Evolutionary conservation across 305 asterid genomes (phyloP).

Genomic region (Solanum hybrid): DNA sequence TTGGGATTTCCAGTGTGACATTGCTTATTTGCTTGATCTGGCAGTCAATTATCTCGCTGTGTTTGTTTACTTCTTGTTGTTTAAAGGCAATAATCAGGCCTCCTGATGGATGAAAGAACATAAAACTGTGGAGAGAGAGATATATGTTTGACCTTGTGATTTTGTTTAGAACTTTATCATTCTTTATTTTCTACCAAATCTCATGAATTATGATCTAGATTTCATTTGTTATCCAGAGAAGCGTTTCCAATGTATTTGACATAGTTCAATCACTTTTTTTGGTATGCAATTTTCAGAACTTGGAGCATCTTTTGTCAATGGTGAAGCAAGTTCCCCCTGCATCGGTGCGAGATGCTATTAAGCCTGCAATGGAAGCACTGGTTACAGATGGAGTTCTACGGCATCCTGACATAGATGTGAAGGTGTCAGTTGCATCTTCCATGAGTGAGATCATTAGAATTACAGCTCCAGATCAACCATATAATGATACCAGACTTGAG

Average conservation of each 20-base stretch:
- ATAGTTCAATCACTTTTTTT: background rate
- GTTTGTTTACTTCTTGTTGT: background rate
- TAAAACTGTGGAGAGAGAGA: background rate
- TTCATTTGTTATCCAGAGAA: background rate
- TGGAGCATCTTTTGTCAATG: background rate
- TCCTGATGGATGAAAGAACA: background rate
- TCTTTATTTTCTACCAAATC: background rate
- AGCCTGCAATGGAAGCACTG: slow-evolving; percentile 16
- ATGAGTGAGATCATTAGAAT: slow-evolving; percentile 23
- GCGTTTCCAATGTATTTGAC: background rate
- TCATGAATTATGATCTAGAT: background rate
- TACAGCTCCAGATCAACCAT: slow-evolving; percentile 10
- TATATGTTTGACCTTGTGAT: background rate
- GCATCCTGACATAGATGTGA: slow-evolving; percentile 17
- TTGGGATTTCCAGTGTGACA: background rate
- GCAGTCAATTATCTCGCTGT: background rate
- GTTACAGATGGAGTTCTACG: slow-evolving; percentile 13
- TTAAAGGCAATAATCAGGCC: background rate
- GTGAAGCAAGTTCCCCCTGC: background rate
- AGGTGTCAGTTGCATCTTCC: slow-evolving; percentile 14
- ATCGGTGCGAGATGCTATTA: background rate
- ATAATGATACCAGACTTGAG: background rate
- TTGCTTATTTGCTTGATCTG: background rate
- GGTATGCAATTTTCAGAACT: slow-evolving; percentile 3
- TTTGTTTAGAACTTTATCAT: background rate